Evolutionary conservation across 1,139 yeast genomes (phyloP), one percentile per base, ranked within the genome.

Genomic region (Suhomyces bribrorum): DNA sequence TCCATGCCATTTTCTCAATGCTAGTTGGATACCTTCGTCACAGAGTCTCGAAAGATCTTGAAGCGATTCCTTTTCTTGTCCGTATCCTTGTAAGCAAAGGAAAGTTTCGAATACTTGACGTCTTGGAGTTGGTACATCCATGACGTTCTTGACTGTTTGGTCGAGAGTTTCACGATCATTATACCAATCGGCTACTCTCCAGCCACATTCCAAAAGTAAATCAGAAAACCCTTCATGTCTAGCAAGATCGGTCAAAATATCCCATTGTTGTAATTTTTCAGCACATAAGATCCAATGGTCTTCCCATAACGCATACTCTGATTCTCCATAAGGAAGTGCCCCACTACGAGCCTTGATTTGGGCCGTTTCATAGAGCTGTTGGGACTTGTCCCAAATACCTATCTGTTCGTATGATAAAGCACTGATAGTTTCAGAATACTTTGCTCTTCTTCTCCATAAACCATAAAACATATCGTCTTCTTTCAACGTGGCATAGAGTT

Each of bases 141-240:
- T 89, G 2, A 92, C 96, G 36, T 94, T 86, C 60, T 89, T 87
- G 24, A 92, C 95, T 0, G 96, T 86, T 57, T 88, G 96, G 56
- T 90, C 97, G 33, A 94, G 70, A 0, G 97, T 92, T 46, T 90
- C 98, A 48, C 94, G 77, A 53, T 94, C 98, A 14, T 95, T 83
- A 45, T 85, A 85, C 99, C 99, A 94, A 56, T 94, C 97, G 6
- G 98, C 97, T 34, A 92, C 96, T 57, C 98, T 75, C 99, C 99
- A 94, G 31, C 97, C 98, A 73, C 99, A 94, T 62, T 94, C 99
- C 18, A 94, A 70, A 27, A 94, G 66, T 49, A 94, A 71, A 56
- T 94, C 99, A 0, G 97, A 88, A 56, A 90, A 94, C 1, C 97
- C 97, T 70, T 94, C 99, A 56, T 94, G 97, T 55, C 92, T 88